Base-by-base conservation (phyloP, 2,329 filamentous ascomycete genomes). In the Diaporthe sp. region DNA sequence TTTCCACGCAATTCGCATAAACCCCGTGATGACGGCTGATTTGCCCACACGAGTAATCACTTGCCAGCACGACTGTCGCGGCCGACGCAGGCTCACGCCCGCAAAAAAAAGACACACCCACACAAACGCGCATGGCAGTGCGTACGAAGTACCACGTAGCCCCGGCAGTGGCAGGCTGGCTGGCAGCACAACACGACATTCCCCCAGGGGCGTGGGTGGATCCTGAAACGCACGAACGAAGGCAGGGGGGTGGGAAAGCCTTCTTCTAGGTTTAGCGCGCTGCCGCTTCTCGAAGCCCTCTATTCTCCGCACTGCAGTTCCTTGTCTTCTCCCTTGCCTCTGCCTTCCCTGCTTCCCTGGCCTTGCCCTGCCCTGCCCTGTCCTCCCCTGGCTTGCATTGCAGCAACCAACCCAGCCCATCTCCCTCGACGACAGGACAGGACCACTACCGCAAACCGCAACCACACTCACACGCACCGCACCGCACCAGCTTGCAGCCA, bases 251-350 rank as follows among this genome's bases (percentile, higher is more conserved):
- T 60, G 44, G 47, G 61, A 42, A 49, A 55, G 60, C 31, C 49
- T 65, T 65, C 72, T 67, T 73, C 58, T 58, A 74, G 75, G 55
- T 63, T 73, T 72, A 75, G 72, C 74, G 73, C 73, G 37, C 58
- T 44, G 76, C 76, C 76, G 76, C 76, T 71, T 71, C 67, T 70
- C 73, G 70, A 73, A 75, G 76, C 76, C 76, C 76, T 76, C 60
- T 47, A 65, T 72, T 65, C 67, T 63, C 60, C 75, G 73, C 75
- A 76, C 72, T 65, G 71, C 71, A 73, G 25, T 57, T 70, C 65
- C 65, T 70, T 70, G 65, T 70, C 49, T 15, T 20, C 47, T 39
- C n/a, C 65, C 47, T 37, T 53, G 47, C 5, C 44, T 39, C 39
- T n/a, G 34, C 37, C 44, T 42, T 34, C 39, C 42, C 34, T 61